phyloP scores from a whole-genome alignment of 1,284 basidiomycete species.

The Papiliotrema flavescens region DNA sequence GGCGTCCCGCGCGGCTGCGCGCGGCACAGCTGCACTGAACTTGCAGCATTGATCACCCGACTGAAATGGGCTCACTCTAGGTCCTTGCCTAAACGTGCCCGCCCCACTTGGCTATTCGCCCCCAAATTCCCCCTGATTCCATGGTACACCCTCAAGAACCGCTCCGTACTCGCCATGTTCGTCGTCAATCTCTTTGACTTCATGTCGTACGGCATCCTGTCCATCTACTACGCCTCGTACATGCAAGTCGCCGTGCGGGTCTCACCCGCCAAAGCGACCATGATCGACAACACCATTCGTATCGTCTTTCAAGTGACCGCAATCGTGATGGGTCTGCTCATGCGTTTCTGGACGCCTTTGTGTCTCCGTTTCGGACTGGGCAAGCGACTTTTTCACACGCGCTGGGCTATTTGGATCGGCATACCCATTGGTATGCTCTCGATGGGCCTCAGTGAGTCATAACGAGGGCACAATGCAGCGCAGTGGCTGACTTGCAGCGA shows the following conservation, averaged over 20 bases:
- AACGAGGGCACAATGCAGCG: no score
- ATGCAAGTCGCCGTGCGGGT: conserved; percentile 13
- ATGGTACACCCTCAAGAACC: conserved; percentile 16
- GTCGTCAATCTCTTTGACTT: conserved; percentile 18
- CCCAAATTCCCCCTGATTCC: conserved; percentile 13
- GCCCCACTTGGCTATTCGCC: conserved; percentile 11
- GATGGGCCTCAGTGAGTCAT: no score
- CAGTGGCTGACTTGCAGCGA: no score
- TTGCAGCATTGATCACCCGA: no score
- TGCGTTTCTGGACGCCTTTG: conserved; percentile 16
- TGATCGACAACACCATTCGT: conserved; percentile 16
- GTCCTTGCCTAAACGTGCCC: conserved; percentile 11
- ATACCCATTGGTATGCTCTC: no score
- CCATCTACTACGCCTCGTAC: conserved; percentile 11
- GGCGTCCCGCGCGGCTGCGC: no score
- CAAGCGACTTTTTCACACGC: conserved; percentile 10
- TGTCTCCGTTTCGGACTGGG: conserved; percentile 8
- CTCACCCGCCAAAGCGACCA: conserved; percentile 7
- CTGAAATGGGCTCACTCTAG: neutral
- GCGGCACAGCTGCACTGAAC: no score
- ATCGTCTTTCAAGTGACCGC: conserved; percentile 18
- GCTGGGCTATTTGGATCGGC: conserved; percentile 10
- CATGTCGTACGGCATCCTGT: conserved; percentile 15
- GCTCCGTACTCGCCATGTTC: conserved; percentile 13
- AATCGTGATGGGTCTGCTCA: conserved; percentile 9